A percentile compares a stretch with the other conserved stretches of the same genome.
Conservation (phyloP, 2,329 filamentous ascomycete genomes). For the Alternaria arborescens region DNA sequence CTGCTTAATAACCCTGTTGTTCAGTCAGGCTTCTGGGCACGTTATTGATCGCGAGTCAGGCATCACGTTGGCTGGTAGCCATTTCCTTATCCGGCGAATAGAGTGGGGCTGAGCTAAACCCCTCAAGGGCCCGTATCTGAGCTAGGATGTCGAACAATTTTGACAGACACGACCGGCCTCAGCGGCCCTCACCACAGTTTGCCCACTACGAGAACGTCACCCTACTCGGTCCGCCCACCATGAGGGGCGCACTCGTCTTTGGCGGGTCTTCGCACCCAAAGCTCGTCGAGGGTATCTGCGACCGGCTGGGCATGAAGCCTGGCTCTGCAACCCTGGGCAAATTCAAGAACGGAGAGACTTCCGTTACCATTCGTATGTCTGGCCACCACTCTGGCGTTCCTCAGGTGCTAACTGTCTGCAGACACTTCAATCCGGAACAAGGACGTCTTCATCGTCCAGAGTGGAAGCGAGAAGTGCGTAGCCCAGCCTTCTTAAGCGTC, state of each 20-base stretch:
- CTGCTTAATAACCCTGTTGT: not conserved
- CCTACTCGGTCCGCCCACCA: conserved; percentile 54
- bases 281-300: conserved; percentile 71
- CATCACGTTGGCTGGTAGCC: conserved; percentile 5
- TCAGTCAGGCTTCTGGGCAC: not conserved
- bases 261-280: conserved; percentile 71
- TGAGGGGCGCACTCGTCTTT: conserved; percentile 74
- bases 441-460: conserved; percentile 98
- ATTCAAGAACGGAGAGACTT: conserved; percentile 75
- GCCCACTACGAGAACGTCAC: conserved; percentile 41
- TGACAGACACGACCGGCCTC: conserved; percentile 26
- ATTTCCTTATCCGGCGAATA: conserved; percentile 6
- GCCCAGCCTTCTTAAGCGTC: conserved; percentile 11
- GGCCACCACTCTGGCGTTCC: conserved; percentile 2
- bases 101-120: conserved; percentile 13
- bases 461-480: conserved; percentile 78
- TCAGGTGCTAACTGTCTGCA: conserved; percentile 38
- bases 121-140: conserved; percentile 15
- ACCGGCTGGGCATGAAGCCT: conserved; percentile 68
- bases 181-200: conserved; percentile 28
- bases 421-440: conserved; percentile 85
- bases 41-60: conserved; percentile 18
- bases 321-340: conserved; percentile 69
- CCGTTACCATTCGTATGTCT: conserved; percentile 68
- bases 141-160: conserved; percentile 38